Conservation (phyloP, 2,329 filamentous ascomycete genomes). For the Ophiostoma sp. region DNA sequence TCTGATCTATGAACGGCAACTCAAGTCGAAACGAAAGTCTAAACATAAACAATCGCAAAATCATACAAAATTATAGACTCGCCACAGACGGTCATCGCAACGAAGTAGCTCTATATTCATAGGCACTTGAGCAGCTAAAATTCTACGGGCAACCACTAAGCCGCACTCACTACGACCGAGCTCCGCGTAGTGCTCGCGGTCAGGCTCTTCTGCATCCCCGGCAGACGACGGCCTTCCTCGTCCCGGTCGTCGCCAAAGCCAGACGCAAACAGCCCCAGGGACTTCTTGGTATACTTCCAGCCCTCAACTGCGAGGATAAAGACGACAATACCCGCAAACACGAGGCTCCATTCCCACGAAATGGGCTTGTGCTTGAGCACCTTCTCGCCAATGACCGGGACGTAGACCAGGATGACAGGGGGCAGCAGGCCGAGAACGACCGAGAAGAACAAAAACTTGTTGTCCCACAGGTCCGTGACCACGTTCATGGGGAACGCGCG, state of each 20-base stretch:
- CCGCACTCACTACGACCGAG: slow-evolving; percentile 2
- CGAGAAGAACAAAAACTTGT: slow-evolving; percentile 66
- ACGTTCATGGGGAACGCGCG: slow-evolving; percentile 45
- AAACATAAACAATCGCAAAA: background rate
- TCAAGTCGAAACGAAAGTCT: background rate
- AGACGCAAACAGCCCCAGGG: slow-evolving; percentile 42
- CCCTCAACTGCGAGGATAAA: slow-evolving; percentile 64
- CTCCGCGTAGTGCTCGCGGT: slow-evolving; percentile 22
- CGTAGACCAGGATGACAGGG: slow-evolving; percentile 65
- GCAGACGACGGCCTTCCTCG: slow-evolving; percentile 4
- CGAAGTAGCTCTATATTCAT: background rate
- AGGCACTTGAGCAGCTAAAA: background rate
- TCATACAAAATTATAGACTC: slow-evolving; percentile 1
- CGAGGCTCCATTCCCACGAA: slow-evolving; percentile 69
- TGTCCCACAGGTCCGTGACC: slow-evolving; percentile 60
- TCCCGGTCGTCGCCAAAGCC: background rate
- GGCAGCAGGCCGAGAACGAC: slow-evolving; percentile 56
- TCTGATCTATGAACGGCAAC: background rate
- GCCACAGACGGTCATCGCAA: background rate
- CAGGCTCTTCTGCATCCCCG: slow-evolving; percentile 19
- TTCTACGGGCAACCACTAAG: background rate
- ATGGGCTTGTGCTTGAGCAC: slow-evolving; percentile 71
- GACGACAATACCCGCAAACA: slow-evolving; percentile 57
- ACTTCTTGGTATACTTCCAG: slow-evolving; percentile 67
- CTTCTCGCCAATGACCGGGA: slow-evolving; percentile 61